These are phyloP conservation scores for Lepidium sativum DNA, from an alignment of 345 rosid species.

Conservation along the genomic window DNA sequence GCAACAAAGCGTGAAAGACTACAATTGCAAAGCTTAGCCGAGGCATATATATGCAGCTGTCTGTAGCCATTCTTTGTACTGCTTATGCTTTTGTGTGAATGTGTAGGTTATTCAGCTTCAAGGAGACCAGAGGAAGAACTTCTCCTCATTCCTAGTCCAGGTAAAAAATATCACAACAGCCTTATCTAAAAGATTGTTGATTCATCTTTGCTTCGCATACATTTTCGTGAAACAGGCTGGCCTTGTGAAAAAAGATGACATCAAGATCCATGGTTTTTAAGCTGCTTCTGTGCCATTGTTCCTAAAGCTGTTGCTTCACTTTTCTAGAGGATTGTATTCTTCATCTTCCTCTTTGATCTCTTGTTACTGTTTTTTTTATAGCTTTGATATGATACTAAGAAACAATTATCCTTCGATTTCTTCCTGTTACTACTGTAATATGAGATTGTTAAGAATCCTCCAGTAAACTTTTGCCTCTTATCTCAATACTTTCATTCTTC, in stretches of 20 bases:
- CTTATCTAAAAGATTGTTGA: neutral
- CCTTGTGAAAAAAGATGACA: slow-evolving; percentile 91
- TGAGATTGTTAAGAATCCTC: neutral
- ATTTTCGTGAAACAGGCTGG: slow-evolving; percentile 46
- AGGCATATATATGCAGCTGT: neutral
- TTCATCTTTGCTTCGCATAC: neutral
- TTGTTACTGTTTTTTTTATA: neutral
- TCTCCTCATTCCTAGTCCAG: slow-evolving; percentile 65
- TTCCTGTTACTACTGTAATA: neutral
- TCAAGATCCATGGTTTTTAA: slow-evolving; percentile 95
- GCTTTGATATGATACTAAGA: slow-evolving; percentile 17
- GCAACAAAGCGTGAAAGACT: neutral
- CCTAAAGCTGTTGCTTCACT: neutral
- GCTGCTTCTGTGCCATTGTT: slow-evolving; percentile 5
- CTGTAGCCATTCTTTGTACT: neutral
- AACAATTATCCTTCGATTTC: neutral
- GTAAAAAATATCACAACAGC: slow-evolving; percentile 15
- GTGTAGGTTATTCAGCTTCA: slow-evolving; percentile 78
- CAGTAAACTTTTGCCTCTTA: neutral
- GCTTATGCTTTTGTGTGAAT: neutral
- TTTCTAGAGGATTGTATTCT: neutral
- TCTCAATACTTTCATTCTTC: neutral
- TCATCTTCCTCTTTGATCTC: neutral
- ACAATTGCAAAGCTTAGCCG: neutral
- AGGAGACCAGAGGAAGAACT: slow-evolving; percentile 83